phyloP scores from a whole-genome alignment of 2,329 filamentous ascomycete genomes.

The Anisogramma anomala region DNA sequence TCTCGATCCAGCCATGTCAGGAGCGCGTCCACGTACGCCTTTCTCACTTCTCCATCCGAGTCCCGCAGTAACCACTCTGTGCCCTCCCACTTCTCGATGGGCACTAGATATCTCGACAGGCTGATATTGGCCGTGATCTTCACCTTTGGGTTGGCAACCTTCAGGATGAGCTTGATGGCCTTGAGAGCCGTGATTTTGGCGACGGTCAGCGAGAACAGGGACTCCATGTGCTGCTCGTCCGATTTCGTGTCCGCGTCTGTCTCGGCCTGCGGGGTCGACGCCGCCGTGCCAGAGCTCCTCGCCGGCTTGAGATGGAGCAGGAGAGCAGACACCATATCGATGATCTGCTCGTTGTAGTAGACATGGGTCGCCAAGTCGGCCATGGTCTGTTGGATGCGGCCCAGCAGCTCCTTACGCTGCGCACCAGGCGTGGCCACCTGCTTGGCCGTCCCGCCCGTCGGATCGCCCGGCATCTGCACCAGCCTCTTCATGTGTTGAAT shows the following conservation, averaged over 20 bases:
- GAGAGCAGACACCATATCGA: constrained; percentile 82
- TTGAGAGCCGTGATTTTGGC: constrained; percentile 58
- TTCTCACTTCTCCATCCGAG: constrained; percentile 62
- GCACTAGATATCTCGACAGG: constrained; percentile 62
- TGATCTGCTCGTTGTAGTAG: constrained; percentile 93
- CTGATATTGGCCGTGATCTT: constrained; percentile 47
- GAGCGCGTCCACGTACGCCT: constrained; percentile 75
- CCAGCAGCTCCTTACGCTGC: constrained; percentile 54
- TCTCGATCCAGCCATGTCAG: constrained; percentile 78
- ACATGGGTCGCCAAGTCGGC: constrained; percentile 88
- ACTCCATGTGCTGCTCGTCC: constrained; percentile 35
- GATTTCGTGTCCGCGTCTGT: constrained; percentile 28
- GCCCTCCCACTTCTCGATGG: constrained; percentile 85
- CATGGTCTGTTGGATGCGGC: constrained; percentile 67
- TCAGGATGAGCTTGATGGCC: constrained; percentile 70
- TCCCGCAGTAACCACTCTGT: constrained; percentile 88
- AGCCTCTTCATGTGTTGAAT: constrained; percentile 73
- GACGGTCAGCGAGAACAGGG: constrained; percentile 40
- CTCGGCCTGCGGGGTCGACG: constrained; percentile 34
- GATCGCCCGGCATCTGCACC: constrained; percentile 49
- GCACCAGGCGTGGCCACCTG: constrained; percentile 24
- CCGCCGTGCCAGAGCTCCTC: constrained; percentile 29
- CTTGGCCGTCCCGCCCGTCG: constrained; percentile 20
- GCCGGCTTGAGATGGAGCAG: constrained; percentile 64
- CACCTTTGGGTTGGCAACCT: constrained; percentile 63